These are phyloP conservation scores for Tetracentron sinense DNA, from an alignment of 164 flowering plant species.

Conservation along the genomic window DNA sequence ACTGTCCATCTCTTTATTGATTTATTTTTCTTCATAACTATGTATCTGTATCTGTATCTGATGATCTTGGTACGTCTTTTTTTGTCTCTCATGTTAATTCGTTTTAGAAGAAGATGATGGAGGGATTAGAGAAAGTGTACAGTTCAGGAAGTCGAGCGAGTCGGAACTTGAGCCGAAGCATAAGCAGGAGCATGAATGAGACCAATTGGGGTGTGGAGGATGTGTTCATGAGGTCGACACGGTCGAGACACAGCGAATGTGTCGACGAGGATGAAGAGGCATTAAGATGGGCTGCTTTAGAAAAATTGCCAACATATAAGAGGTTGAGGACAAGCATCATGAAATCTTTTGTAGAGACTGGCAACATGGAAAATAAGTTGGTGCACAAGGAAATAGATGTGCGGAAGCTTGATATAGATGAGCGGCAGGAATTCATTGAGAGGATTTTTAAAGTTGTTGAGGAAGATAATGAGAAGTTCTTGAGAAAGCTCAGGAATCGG, in stretches of 20 bases:
- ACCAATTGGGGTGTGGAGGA: conserved; percentile 64
- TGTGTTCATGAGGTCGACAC: conserved; percentile 30
- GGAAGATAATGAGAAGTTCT: conserved; percentile 88
- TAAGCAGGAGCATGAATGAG: conserved; percentile 49
- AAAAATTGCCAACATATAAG: conserved; percentile 83
- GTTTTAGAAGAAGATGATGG: conserved; percentile 21
- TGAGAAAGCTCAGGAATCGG: conserved; percentile 61
- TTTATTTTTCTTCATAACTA: too few relatives aligned
- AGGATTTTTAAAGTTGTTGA: conserved; percentile 68
- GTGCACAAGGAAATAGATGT: conserved; percentile 67
- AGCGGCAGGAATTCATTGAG: conserved; percentile 65
- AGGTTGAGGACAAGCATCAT: conserved; percentile 74
- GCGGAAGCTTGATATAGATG: conserved; percentile 47
- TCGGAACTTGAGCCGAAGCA: conserved; percentile 39
- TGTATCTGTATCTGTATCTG: not conserved
- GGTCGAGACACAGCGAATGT: conserved; percentile 32
- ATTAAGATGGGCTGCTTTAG: conserved; percentile 82
- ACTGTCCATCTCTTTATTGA: too few relatives aligned
- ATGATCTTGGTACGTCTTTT: not conserved
- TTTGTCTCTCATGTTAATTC: not conserved
- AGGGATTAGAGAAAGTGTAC: conserved; percentile 24
- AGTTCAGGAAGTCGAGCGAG: conserved; percentile 22
- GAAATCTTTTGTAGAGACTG: conserved; percentile 39
- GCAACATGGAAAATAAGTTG: conserved; percentile 7
- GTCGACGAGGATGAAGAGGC: conserved; percentile 83